Evolutionary conservation across 345 rosid genomes (phyloP).

Genomic region (Hypericum perforatum): DNA sequence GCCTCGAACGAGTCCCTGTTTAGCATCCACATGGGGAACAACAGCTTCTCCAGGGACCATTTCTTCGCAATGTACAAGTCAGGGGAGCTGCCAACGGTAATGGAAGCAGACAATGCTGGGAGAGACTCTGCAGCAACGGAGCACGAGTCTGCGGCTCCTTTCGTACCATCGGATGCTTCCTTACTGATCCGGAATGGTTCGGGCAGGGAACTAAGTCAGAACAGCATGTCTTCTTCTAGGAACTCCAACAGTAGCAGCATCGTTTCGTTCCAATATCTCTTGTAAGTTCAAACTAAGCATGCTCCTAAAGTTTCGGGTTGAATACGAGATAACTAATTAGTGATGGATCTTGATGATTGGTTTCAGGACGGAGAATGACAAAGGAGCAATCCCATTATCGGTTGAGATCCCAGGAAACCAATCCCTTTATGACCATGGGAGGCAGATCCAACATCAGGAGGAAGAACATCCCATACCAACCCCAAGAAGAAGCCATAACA

Average conservation of each 20-base stretch:
- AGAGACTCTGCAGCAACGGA: neutral
- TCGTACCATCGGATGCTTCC: neutral
- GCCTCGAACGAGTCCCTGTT: conserved; percentile 88
- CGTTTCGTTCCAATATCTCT: conserved; percentile 58
- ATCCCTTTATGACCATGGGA: too few species aligned
- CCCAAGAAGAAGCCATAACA: too few species aligned
- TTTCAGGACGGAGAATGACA: too few species aligned
- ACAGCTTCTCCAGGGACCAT: conserved; percentile 50
- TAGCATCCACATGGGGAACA: conserved; percentile 58
- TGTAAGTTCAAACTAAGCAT: conserved; percentile 29
- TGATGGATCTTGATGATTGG: too few species aligned
- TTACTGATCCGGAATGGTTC: neutral
- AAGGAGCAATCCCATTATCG: too few species aligned
- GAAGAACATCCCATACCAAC: too few species aligned
- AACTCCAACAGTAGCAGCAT: conserved; percentile 32
- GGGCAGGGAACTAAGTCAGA: conserved; percentile 8
- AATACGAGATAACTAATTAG: too few species aligned
- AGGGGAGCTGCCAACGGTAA: conserved; percentile 37
- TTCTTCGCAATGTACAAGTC: conserved; percentile 33
- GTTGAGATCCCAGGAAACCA: too few species aligned
- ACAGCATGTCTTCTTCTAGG: conserved; percentile 8
- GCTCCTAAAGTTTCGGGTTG: too few species aligned
- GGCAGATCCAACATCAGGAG: too few species aligned
- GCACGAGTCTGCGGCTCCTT: neutral
- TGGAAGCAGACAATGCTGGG: conserved; percentile 20